phyloP scores from a whole-genome alignment of 2,329 filamentous ascomycete species.

The Magnaporthiopsis rhizophila region DNA sequence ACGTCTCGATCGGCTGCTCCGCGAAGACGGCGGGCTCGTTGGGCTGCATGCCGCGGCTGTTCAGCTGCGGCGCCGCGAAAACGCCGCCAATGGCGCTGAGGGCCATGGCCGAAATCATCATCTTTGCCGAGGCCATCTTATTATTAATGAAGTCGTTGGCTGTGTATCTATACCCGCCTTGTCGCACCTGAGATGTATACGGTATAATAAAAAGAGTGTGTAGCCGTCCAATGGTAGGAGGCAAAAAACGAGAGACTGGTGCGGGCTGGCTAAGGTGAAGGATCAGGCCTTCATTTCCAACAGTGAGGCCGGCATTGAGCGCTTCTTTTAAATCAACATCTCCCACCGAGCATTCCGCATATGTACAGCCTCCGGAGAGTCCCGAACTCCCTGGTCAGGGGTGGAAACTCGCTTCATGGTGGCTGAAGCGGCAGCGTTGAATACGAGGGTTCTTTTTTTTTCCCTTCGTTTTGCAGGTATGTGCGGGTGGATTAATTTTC shows the following conservation, averaged over 20 bases:
- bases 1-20: not conserved
- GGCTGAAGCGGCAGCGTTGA: not conserved
- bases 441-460: not conserved
- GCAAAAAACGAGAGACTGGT: not conserved
- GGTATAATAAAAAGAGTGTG: not conserved
- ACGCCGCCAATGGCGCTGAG: not conserved
- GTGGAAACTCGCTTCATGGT: not conserved
- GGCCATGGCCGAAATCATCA: not conserved
- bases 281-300: not conserved
- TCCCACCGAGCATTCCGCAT: not conserved
- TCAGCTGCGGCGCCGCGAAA: not conserved
- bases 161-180: not conserved
- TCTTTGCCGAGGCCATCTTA: not conserved
- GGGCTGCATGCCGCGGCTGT: not conserved
- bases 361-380: no score
- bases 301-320: not conserved
- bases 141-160: not conserved
- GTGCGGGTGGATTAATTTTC: not conserved
- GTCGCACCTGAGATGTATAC: not conserved
- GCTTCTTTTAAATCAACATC: not conserved
- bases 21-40: conserved; percentile 1
- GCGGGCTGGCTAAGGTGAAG: not conserved
- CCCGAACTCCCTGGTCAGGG: not conserved
- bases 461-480: not conserved
- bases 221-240: not conserved